These are phyloP conservation scores for Penicillium coffeae DNA, from an alignment of 495 filamentous ascomycete species.

Conservation along the genomic window DNA sequence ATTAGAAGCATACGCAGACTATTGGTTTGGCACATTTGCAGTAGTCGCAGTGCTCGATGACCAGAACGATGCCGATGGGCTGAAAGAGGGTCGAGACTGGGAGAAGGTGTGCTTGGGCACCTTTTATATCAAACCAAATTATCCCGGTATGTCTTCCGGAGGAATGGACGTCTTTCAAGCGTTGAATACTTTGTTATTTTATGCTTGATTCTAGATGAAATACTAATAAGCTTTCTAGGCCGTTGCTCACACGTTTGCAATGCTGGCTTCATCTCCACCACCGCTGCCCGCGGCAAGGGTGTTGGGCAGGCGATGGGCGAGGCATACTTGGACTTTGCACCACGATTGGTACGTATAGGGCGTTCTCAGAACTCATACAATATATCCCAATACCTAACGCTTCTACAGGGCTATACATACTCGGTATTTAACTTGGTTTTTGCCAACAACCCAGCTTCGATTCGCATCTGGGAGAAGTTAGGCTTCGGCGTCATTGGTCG, in stretches of 20 bases:
- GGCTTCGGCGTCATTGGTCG: conserved; percentile 93
- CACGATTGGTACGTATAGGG: conserved; percentile 70
- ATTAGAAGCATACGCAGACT: conserved; percentile 68
- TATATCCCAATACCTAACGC: not conserved
- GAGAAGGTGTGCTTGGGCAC: conserved; percentile 79
- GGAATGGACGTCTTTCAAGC: not conserved
- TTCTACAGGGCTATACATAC: conserved; percentile 76
- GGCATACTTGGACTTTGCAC: conserved; percentile 87
- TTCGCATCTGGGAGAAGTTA: conserved; percentile 91
- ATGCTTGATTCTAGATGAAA: no score
- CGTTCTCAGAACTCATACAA: not conserved
- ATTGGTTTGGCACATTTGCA: conserved; percentile 94
- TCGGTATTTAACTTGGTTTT: conserved; percentile 98
- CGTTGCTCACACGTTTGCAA: conserved; percentile 79
- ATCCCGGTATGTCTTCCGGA: conserved; percentile 68
- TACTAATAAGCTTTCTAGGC: no score
- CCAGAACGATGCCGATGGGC: conserved; percentile 15
- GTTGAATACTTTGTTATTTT: no score
- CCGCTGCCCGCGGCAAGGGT: conserved; percentile 76
- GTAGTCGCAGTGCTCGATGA: conserved; percentile 80
- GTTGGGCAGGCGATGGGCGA: conserved; percentile 90
- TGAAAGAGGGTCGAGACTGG: conserved; percentile 65
- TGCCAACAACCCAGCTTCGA: conserved; percentile 91
- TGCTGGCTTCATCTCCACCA: conserved; percentile 86
- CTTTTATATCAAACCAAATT: conserved; percentile 98